A percentile compares a stretch with the other conserved stretches of the same genome.
phyloP scores from a whole-genome alignment of 202 grass and related monocot species.

The Setaria viridis region DNA sequence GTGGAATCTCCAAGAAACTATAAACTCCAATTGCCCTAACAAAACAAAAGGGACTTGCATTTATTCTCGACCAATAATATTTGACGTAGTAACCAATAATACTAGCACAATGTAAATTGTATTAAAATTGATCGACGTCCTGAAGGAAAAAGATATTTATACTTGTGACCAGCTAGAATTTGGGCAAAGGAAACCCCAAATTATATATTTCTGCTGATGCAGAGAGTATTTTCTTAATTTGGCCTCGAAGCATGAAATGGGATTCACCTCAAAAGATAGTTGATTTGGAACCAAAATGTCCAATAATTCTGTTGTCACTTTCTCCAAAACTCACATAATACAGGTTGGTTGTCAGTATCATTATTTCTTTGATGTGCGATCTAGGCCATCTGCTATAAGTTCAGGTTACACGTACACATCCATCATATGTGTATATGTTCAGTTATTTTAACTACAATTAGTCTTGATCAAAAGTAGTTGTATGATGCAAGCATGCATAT shows the following conservation, averaged over 20 bases:
- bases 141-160: not conserved
- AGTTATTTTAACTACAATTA: not conserved
- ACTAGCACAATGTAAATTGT: not conserved
- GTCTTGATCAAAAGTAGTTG: not conserved
- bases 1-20: not conserved
- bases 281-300: not conserved
- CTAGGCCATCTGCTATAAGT: not conserved
- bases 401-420: not conserved
- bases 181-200: not conserved
- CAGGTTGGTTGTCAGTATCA: not conserved
- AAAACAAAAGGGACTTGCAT: not conserved
- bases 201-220: not conserved
- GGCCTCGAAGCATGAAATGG: not conserved
- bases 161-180: not conserved
- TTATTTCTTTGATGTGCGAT: not conserved
- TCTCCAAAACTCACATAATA: conserved; percentile 6
- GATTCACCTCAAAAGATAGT: not conserved
- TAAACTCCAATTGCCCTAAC: not conserved
- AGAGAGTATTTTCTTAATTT: not conserved
- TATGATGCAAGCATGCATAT: not conserved
- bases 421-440: not conserved
- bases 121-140: not conserved
- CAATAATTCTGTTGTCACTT: not conserved
- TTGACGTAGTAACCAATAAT: not conserved
- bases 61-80: not conserved